phyloP scores from a whole-genome alignment of 2,329 filamentous ascomycete genomes.

The Fusarium udum region DNA sequence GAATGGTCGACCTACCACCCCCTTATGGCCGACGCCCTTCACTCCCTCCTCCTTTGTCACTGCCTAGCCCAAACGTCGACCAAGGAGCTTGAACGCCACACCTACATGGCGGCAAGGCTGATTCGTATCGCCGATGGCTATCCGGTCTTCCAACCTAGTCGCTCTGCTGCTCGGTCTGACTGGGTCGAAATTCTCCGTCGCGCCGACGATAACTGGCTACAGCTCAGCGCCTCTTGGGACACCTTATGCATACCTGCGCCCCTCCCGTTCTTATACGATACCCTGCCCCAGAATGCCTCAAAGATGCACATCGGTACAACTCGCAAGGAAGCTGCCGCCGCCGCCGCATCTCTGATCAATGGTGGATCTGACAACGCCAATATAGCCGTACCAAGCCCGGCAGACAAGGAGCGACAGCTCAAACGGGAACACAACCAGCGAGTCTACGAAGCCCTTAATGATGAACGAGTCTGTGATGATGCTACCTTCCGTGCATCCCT shows the following conservation, averaged over 20 bases:
- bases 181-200: conserved; percentile 80
- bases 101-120: conserved; percentile 82
- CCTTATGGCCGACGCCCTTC: conserved; percentile 79
- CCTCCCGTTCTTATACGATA: conserved; percentile 50
- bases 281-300: neutral
- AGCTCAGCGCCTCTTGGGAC: conserved; percentile 74
- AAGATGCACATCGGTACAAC: conserved; percentile 1
- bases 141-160: conserved; percentile 78
- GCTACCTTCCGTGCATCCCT: conserved; percentile 72
- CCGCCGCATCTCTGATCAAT: conserved; percentile 37
- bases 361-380: conserved; percentile 37
- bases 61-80: conserved; percentile 80
- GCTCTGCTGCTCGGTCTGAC: conserved; percentile 77
- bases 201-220: conserved; percentile 74
- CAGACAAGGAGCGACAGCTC: conserved; percentile 66
- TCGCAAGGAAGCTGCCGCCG: conserved; percentile 23
- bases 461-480: conserved; percentile 75
- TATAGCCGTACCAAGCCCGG: conserved; percentile 44
- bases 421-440: conserved; percentile 72
- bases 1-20: conserved; percentile 76
- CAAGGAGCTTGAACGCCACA: conserved; percentile 81
- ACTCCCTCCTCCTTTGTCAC: conserved; percentile 81
- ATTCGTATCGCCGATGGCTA: conserved; percentile 80
- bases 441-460: conserved; percentile 72
- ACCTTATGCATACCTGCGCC: conserved; percentile 71